phyloP scores from a whole-genome alignment of 2,329 filamentous ascomycete genomes.

The Colletotrichum lindemuthianum region DNA sequence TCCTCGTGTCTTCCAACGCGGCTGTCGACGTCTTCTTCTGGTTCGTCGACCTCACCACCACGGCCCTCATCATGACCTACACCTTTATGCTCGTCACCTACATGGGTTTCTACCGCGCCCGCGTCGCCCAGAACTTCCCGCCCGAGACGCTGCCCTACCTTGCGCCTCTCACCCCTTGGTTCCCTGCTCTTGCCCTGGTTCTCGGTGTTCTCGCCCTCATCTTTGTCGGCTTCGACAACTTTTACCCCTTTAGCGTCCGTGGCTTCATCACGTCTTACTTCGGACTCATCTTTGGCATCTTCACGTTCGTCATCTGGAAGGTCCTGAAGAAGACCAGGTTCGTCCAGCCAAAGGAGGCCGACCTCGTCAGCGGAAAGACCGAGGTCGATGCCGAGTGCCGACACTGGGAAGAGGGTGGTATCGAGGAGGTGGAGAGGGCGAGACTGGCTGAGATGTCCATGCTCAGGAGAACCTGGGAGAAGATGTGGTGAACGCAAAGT shows the following conservation, averaged over 20 bases:
- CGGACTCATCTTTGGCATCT: slow-evolving; percentile 60
- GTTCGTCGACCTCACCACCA: slow-evolving; percentile 64
- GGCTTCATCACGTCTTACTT: slow-evolving; percentile 66
- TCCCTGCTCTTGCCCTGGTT: slow-evolving; percentile 58
- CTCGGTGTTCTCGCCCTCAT: slow-evolving; percentile 60
- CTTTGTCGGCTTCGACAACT: slow-evolving; percentile 66
- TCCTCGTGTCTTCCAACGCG: slow-evolving; percentile 50
- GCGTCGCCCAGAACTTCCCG: slow-evolving; percentile 61
- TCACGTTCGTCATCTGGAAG: slow-evolving; percentile 75
- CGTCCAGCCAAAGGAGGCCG: slow-evolving; percentile 64
- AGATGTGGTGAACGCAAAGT: slow-evolving; percentile 47
- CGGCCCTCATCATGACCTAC: slow-evolving; percentile 70
- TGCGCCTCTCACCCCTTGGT: slow-evolving; percentile 61
- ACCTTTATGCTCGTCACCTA: slow-evolving; percentile 56
- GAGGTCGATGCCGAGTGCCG: slow-evolving; percentile 69
- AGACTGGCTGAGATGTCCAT: slow-evolving; percentile 49
- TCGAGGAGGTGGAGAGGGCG: slow-evolving; percentile 55
- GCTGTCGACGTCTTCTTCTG: slow-evolving; percentile 53
- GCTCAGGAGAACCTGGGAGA: slow-evolving; percentile 49
- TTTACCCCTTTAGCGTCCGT: slow-evolving; percentile 59
- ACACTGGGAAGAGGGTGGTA: slow-evolving; percentile 55
- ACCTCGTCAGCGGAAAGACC: slow-evolving; percentile 69
- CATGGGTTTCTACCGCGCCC: slow-evolving; percentile 61
- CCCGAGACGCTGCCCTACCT: slow-evolving; percentile 60
- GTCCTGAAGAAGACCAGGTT: slow-evolving; percentile 69